Conservation (phyloP, 768 basidiomycete genomes). For the Suillus subalutaceus region DNA sequence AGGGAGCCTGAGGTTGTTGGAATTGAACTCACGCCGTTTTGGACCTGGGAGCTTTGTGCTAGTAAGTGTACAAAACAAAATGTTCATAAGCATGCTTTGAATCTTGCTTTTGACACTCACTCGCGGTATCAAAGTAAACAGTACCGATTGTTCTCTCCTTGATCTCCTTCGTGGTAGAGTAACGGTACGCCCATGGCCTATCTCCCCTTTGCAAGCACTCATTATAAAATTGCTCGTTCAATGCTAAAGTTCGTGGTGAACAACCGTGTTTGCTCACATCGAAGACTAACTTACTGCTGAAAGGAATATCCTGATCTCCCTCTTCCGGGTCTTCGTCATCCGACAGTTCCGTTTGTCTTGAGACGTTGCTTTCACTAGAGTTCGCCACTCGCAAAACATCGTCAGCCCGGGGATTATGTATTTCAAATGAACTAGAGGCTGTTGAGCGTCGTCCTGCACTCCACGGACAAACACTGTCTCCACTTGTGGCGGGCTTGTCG, state of each 20-base stretch:
- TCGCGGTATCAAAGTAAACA: background rate
- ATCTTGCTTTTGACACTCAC: background rate
- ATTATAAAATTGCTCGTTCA: slow-evolving; percentile 24
- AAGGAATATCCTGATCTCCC: slow-evolving; percentile 19
- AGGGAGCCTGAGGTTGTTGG: background rate
- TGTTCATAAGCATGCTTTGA: background rate
- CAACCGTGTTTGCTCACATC: slow-evolving; percentile 13
- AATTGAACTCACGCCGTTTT: background rate
- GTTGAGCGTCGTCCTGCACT: slow-evolving; percentile 8
- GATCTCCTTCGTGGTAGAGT: slow-evolving; percentile 33
- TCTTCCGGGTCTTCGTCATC: slow-evolving; percentile 24
- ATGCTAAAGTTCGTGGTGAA: slow-evolving; percentile 17
- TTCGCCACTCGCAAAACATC: background rate
- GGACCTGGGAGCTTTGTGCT: background rate
- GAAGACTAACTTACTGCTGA: slow-evolving; percentile 29
- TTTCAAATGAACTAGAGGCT: background rate
- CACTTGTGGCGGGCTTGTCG: background rate
- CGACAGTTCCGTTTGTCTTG: slow-evolving; percentile 9
- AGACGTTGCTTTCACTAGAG: slow-evolving; percentile 2
- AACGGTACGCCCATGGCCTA: slow-evolving; percentile 30
- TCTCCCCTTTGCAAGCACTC: slow-evolving; percentile 14
- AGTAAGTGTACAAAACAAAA: background rate
- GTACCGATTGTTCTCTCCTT: slow-evolving; percentile 17
- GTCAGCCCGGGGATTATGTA: background rate
- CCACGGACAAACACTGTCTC: background rate